These are phyloP conservation scores for Fusarium pilosicola DNA, from an alignment of 2,329 filamentous ascomycete genomes.

Conservation along the genomic window DNA sequence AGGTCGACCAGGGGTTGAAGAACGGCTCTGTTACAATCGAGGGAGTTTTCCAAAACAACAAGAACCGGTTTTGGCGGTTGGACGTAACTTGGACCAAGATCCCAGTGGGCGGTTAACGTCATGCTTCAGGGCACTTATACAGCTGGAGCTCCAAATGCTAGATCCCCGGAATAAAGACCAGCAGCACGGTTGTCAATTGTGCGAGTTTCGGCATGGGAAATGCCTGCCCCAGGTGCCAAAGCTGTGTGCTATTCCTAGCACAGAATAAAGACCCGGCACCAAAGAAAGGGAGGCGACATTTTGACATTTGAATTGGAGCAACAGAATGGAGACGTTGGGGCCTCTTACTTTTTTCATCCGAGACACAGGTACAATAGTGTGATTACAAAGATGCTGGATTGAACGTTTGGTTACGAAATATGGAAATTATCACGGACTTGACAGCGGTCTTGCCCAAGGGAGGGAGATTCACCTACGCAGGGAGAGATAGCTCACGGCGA, in stretches of 20 bases:
- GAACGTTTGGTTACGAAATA: conserved; percentile 10
- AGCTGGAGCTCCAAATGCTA: conserved; percentile 19
- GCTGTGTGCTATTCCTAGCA: conserved; percentile 38
- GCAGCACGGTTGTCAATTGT: conserved; percentile 23
- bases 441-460: conserved; percentile 19
- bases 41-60: conserved; percentile 33
- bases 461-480: conserved; percentile 30
- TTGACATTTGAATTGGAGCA: conserved; percentile 37
- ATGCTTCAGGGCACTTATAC: conserved; percentile 26
- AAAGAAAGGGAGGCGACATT: conserved; percentile 31
- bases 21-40: conserved; percentile 33
- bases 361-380: conserved; percentile 21
- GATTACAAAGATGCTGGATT: conserved; percentile 15
- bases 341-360: conserved; percentile 2
- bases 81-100: conserved; percentile 21
- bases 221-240: conserved; percentile 29
- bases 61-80: conserved; percentile 33
- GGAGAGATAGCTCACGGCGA: conserved; percentile 3
- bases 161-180: conserved; percentile 19
- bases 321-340: conserved; percentile 23
- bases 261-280: conserved; percentile 29
- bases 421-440: conserved; percentile 1
- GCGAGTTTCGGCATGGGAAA: conserved; percentile 32
- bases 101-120: conserved; percentile 31
- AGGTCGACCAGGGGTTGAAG: conserved; percentile 25